Base-by-base conservation (phyloP, 2,329 filamentous ascomycete genomes). In the Fusarium beomiforme region DNA sequence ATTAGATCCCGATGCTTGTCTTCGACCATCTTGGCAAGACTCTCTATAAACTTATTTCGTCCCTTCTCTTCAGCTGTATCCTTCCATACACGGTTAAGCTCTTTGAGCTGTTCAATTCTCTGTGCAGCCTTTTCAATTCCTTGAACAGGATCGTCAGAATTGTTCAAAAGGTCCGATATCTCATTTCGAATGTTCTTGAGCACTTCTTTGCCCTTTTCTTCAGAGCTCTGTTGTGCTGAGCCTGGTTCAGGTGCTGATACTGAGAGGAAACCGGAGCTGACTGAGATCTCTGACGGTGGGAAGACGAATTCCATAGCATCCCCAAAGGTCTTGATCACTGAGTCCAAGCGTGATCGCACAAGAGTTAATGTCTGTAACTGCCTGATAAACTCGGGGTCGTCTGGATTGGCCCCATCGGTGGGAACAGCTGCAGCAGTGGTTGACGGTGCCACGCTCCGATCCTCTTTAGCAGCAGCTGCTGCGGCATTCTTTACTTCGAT, bases 21-120 rank as follows among this genome's bases (percentile, higher is more conserved):
- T 77, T 98, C 94, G 3, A 97, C 93, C 81, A 93, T 87, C 83
- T 90, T 94, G 36, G 90, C 90, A 75, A 99, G 80, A 55, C 88
- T 87, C 71, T 98, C 95, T 21, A 99, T 91, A 78, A 98, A 94
- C 76, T 89, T 92, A 13, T 83, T 83, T 57, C 96, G 86, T 9
- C 94, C 93, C 81, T 93, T 97, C 80, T 98, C 96, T 82, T 99
- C 96, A 0, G 93, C 92, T 5, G 96, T 98, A n/a, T 94, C 94
- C 79, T 92, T 95, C 95, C 96, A 99, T 24, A 99, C 90, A n/a
- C 83, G 83, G 7, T 90, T 89, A 70, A 98, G 82, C 69, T 90
- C 88, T 76, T 94, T 91, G 60, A 98, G 85, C 77, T 93, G 90
- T 76, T 94, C 91, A 17, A 98, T 90, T 46, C 93, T 86, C 59